Base-by-base conservation (phyloP, 805 yeast species). In the Torulaspora franciscae region DNA sequence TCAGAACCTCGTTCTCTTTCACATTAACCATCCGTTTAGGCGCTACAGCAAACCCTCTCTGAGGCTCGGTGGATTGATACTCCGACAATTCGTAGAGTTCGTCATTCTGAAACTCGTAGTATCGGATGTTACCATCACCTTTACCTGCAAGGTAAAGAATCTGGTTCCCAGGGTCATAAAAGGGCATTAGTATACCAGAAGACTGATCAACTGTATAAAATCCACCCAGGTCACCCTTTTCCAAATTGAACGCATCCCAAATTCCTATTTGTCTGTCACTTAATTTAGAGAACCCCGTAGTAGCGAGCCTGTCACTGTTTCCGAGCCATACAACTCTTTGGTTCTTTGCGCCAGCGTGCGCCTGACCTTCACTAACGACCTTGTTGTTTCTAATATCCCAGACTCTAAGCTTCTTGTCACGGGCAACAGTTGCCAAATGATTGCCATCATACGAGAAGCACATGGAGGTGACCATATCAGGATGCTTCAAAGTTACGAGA, bases 71-170 rank as follows among this genome's bases (percentile, higher is more conserved):
- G 3, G 97, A 88, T 49, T 82, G 81, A 65, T 77, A 93, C 64
- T 91, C 96, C n/a, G 95, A 85, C 48, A 93, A 69, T 55, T 85
- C 87, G 66, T 74, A 81, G 45, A 93, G 73, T 58, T 81, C 84
- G 58, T 91, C 97, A 57, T 85, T 79, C 50, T 81, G 88, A 65
- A 77, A 88, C 71, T 93, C 99, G 62, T 72, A 93, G 69, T 91
- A 91, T 60, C 96, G 85, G 58, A 93, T 87, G 65, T 91, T 93
- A 57, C 98, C 98, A 66, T 93, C 99, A 65, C 97, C 97, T 67
- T 93, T 91, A 56, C 99, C 99, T 26, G 95, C 98, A 49, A 93
- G 71, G 61, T 84, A 93, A 48, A 93, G 73, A 47, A 90, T 79
- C 45, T 81, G 79, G 36, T 85, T 89, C 28, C 85, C 76, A 23